Evolutionary conservation across 495 filamentous ascomycete species (phyloP).

Genomic region (Neurospora sp.): DNA sequence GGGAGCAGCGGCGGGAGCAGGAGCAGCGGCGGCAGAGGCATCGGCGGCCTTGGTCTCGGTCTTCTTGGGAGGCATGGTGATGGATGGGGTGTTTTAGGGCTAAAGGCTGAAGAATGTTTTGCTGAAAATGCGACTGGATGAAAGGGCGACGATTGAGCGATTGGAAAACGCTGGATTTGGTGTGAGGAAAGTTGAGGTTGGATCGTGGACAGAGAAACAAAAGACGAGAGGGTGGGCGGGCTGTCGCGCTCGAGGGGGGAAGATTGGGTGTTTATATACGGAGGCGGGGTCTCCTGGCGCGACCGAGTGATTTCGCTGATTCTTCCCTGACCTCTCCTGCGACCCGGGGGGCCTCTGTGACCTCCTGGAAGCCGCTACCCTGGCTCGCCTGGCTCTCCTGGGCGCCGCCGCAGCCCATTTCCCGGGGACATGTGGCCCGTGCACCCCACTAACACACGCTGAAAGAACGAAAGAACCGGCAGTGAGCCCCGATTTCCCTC

Average conservation of each 20-base stretch:
- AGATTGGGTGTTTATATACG: conserved; percentile 39
- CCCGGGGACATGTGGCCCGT: conserved; percentile 14
- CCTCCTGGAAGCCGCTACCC: neutral
- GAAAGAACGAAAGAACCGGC: neutral
- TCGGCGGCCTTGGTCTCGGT: conserved; percentile 21
- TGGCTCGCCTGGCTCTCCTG: neutral
- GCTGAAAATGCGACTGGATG: neutral
- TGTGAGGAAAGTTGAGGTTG: neutral
- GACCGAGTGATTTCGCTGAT: conserved; percentile 27
- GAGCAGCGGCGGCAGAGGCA: neutral
- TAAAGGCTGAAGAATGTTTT: conserved; percentile 3
- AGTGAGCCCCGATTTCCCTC: neutral
- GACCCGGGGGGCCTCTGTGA: neutral
- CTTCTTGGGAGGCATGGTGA: conserved; percentile 60
- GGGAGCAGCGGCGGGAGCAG: neutral
- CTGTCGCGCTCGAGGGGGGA: conserved; percentile 36
- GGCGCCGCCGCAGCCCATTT: conserved; percentile 9
- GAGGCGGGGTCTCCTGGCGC: conserved; percentile 28
- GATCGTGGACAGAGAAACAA: conserved; percentile 16
- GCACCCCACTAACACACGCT: conserved; percentile 6
- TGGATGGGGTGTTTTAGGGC: conserved; percentile 12
- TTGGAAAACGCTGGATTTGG: neutral
- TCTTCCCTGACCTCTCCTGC: conserved; percentile 10
- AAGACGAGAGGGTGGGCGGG: conserved; percentile 30
- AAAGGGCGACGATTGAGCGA: neutral